Base-by-base conservation (phyloP, 768 basidiomycete species). In the Leccinum olivaceopallidum region DNA sequence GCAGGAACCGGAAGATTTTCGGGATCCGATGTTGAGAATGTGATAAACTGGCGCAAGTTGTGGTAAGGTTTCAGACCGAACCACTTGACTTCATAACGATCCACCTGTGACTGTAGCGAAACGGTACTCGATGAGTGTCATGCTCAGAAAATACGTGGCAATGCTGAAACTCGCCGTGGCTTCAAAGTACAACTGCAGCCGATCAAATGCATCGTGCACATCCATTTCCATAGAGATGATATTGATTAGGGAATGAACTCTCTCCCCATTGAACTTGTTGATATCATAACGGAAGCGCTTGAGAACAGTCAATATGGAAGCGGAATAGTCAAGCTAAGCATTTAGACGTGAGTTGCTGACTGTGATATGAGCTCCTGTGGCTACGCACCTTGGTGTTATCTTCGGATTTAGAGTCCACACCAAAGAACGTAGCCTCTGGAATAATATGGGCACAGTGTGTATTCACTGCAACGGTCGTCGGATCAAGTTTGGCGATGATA, bases 1-100 rank as follows among this genome's bases (percentile, higher is more conserved):
- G 48, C 32, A 34, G 69, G 65, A n/a, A 66, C 55, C 2, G 65
- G 66, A 58, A 67, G 56, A 39, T 57, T 3, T 16, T 47, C 26
- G 7, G 56, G 55, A 54, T 63, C 53, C 1, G 48, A 8, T 4
- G 61, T 52, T 2, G 63, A 49, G 30, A 68, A 61, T 14, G 48
- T 26, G 5, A 57, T 39, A 2, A 60, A 58, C 47, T 51, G 22
- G 6, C 20, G 51, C 20, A 47, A 2, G 20, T 16, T 28, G 22
- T 10, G 48, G 12, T 34, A 12, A 34, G 6, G 24, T 49, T 49
- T 49, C 22, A 7, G 13, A 24, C 48, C 48, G 22, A 22, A 49
- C 5, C 48, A 49, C 44, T 57, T 57, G 37, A 64, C 48, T 51
- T 62, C 48, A 37, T 65, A 65, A 26, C 6, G 13, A 50, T 65